Evolutionary conservation across 192 early-diverging fungal species (phyloP), one percentile per base, ranked within the genome.

Genomic region (Umbelopsis sp.): DNA sequence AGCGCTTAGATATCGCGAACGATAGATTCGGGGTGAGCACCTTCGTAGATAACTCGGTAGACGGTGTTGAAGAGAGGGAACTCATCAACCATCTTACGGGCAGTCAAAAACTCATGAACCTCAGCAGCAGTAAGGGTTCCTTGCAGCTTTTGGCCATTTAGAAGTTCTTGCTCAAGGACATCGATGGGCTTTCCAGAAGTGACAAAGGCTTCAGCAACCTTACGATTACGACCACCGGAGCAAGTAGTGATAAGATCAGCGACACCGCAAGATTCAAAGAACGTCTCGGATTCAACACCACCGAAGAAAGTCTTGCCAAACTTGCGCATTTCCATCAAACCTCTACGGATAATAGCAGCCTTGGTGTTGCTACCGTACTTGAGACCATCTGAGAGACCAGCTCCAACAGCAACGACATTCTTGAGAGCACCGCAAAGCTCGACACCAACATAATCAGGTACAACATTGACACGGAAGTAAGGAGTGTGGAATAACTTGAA

Each of bases 361-460:
- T 99, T 98, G 21, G 97, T 93, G 83, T 99, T 99, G 79, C 96
- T 93, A 44, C 96, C 97, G 65, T 79, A 82, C 74, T 93, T 92
- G 66, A 98, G 85, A 21, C 97, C 96, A 81, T 99, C 96, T 53
- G 96, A 90, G 66, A 98, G 86, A 56, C 97, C 97, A 38, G 95
- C 97, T 22, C 92, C 97, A 65, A 99, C 89, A 20, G 97, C 97
- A n/a, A 99, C 90, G 17, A 99, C 90, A 87, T 99, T 99, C 85
- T 99, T 99, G 38, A 99, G 81, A 10, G 97, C 97, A 49, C 97
- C 97, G 81, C 96, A 99, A 36, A 99, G 85, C 85, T 99, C 96
- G 32, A 97, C 95, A 65, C 95, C 97, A 70, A 91, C 86, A 2
- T 94, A 91, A 76, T 99, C 97, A 54, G 89, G 74, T 36, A 95